A percentile compares a stretch with the other conserved stretches of the same genome.
phyloP scores from a whole-genome alignment of 176 grass and related monocot genomes.

The Carex scoparia region DNA sequence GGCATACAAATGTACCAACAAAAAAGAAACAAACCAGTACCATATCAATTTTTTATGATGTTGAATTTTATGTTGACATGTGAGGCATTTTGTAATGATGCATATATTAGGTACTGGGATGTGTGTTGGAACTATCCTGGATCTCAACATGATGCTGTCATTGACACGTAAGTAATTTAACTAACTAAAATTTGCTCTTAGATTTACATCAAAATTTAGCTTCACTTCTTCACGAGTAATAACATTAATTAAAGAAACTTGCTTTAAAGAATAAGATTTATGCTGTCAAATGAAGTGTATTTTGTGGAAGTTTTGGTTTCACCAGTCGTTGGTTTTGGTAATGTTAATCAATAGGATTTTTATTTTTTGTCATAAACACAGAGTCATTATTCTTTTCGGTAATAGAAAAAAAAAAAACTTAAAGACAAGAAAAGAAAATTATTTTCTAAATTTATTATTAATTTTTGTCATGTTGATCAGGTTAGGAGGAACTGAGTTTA shows the following conservation, averaged over 20 bases:
- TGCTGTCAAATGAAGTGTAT: neutral
- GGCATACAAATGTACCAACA: neutral
- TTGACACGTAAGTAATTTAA: slow-evolving; percentile 28
- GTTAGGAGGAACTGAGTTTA: slow-evolving; percentile 45
- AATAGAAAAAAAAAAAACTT: neutral
- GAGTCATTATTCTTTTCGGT: neutral
- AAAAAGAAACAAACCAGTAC: no score
- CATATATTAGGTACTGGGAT: slow-evolving; percentile 61
- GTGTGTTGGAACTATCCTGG: slow-evolving; percentile 40
- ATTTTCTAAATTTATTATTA: neutral
- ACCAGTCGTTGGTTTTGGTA: neutral
- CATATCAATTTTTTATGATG: neutral
- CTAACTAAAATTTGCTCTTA: neutral
- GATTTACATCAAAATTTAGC: neutral
- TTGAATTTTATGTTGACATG: neutral
- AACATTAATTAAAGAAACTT: neutral
- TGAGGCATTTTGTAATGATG: neutral
- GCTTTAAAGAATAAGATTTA: neutral
- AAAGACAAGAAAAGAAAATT: neutral
- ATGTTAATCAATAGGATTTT: no score
- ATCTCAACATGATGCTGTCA: slow-evolving; percentile 23
- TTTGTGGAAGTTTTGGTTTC: neutral
- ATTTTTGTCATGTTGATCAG: slow-evolving; percentile 23
- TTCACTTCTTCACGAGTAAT: neutral
- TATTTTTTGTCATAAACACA: neutral